Percentiles rank a stretch among this genome's conserved stretches.
Evolutionary conservation across 768 basidiomycete genomes (phyloP).

Genomic region (Asterophora lycoperdoides): DNA sequence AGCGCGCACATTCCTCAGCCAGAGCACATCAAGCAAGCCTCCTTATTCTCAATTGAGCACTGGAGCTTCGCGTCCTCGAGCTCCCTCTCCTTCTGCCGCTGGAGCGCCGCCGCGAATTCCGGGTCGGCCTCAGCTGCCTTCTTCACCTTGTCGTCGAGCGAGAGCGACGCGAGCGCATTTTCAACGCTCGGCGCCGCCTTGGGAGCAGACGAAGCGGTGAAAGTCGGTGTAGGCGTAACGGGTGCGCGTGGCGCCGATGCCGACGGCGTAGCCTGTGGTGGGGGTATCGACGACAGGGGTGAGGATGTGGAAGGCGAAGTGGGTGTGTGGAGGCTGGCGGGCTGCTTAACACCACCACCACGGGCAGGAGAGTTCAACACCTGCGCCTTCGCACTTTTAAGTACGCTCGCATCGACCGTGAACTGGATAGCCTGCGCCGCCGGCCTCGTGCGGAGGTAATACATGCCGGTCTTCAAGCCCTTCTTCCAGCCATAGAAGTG

Average conservation of each 20-base stretch:
- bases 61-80: conserved; percentile 75
- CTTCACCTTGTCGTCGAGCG: conserved; percentile 45
- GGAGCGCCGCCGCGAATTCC: conserved; percentile 77
- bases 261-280: conserved; percentile 4
- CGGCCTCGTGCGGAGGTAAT: conserved; percentile 92
- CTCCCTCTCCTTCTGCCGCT: conserved; percentile 66
- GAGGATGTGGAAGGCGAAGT: conserved; percentile 28
- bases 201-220: conserved; percentile 25
- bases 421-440: conserved; percentile 97
- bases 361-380: conserved; percentile 27
- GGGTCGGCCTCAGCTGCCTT: conserved; percentile 57
- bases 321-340: conserved; percentile 29
- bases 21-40: conserved; percentile 91
- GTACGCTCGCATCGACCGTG: conserved; percentile 81
- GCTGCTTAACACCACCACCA: conserved; percentile 13
- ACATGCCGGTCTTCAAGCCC: conserved; percentile 98
- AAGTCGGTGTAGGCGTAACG: conserved; percentile 14
- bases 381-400: conserved; percentile 61
- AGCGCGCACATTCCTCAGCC: conserved; percentile 41
- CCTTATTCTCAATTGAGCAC: conserved; percentile 92
- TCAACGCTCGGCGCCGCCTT: conserved; percentile 19
- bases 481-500: conserved; percentile 99
- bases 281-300: conserved; percentile 24
- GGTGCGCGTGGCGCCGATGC: conserved; percentile 9
- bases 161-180: conserved; percentile 27